phyloP scores from a whole-genome alignment of 495 filamentous ascomycete species.

The Poronia punctata region DNA sequence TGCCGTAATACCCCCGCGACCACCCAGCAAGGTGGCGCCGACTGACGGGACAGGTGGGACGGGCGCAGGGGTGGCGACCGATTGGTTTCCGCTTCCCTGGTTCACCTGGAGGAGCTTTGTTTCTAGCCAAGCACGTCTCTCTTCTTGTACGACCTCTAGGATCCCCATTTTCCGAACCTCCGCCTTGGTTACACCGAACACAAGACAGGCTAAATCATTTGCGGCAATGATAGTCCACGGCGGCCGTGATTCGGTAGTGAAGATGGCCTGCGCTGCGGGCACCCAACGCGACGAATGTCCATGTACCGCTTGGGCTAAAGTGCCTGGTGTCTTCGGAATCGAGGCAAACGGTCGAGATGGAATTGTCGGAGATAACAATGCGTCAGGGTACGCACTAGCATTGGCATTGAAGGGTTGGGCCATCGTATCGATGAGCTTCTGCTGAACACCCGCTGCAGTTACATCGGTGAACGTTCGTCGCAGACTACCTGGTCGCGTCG shows the following conservation, averaged over 20 bases:
- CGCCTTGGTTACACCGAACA: slow-evolving; percentile 91
- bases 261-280: slow-evolving; percentile 90
- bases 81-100: slow-evolving; percentile 31
- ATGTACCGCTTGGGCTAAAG: slow-evolving; percentile 49
- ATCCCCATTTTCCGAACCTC: slow-evolving; percentile 95
- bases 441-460: slow-evolving; percentile 60
- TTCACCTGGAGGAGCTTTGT: slow-evolving; percentile 64
- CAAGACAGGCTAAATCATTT: slow-evolving; percentile 93
- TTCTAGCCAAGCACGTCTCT: slow-evolving; percentile 83
- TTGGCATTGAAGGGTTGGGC: slow-evolving; percentile 68
- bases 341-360: slow-evolving; percentile 33
- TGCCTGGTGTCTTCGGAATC: slow-evolving; percentile 20
- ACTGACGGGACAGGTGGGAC: slow-evolving; percentile 32
- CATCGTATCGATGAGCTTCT: slow-evolving; percentile 81
- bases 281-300: slow-evolving; percentile 85
- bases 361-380: slow-evolving; percentile 30
- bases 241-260: slow-evolving; percentile 78
- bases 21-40: slow-evolving; percentile 47
- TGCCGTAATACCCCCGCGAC: slow-evolving; percentile 77
- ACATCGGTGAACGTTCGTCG: slow-evolving; percentile 87
- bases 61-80: slow-evolving; percentile 34
- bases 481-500: slow-evolving; percentile 61
- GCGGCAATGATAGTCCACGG: slow-evolving; percentile 95
- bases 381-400: slow-evolving; percentile 38
- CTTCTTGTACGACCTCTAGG: slow-evolving; percentile 84